Percentiles rank a stretch among this genome's conserved stretches.
Evolutionary conservation across 306 rosid genomes (phyloP).

Genomic region (Carpinus fangiana): DNA sequence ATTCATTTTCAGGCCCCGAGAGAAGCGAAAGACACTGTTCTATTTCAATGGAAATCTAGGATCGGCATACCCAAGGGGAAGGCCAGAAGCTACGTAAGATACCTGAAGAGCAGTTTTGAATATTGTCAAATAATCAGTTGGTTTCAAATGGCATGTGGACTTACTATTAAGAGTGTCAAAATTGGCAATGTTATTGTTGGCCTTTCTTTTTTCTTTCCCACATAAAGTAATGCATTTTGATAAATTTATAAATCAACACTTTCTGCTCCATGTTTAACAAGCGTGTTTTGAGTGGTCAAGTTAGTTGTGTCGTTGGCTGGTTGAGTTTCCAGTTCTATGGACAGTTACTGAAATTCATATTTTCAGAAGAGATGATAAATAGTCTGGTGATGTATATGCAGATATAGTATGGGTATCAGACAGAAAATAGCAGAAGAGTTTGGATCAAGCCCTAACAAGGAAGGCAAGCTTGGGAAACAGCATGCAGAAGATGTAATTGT

Average conservation of each 20-base stretch:
- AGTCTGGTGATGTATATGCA: constrained; percentile 30
- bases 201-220: neutral
- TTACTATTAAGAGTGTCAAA: constrained; percentile 1
- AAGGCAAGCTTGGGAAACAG: constrained; percentile 79
- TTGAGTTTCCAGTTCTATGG: neutral
- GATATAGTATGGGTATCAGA: constrained; percentile 96
- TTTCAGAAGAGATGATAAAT: constrained; percentile 13
- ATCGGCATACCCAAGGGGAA: constrained; percentile 64
- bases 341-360: neutral
- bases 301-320: neutral
- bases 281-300: neutral
- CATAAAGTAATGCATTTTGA: neutral
- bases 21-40: constrained; percentile 71
- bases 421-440: constrained; percentile 82
- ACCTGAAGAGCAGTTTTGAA: constrained; percentile 18
- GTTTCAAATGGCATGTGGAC: constrained; percentile 11
- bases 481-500: constrained; percentile 71
- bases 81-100: constrained; percentile 79
- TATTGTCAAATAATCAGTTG: neutral
- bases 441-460: constrained; percentile 79
- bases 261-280: neutral
- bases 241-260: neutral
- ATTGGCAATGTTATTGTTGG: constrained; percentile 5
- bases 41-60: constrained; percentile 93
- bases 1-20: constrained; percentile 60